Evolutionary conservation across 306 rosid species (phyloP), one percentile per base, ranked within the genome.

Genomic region (Chamaecrista fasciculata): DNA sequence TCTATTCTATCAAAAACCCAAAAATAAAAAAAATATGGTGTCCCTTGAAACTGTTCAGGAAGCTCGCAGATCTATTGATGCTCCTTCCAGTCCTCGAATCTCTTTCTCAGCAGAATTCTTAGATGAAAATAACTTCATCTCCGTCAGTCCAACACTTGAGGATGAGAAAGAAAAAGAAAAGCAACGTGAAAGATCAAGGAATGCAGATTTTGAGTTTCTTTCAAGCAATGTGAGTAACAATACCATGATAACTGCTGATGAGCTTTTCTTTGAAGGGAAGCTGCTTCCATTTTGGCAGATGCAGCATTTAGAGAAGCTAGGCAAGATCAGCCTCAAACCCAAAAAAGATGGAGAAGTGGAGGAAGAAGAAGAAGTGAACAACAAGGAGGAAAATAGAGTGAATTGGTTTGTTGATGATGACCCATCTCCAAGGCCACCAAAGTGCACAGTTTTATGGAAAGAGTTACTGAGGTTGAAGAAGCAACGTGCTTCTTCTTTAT

Each of bases 361-460:
- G 5, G 78, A 63, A 9, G 85, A 78, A 26, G 85, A 51, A 19
- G 84, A 77, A 23, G 81, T 55, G 43, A 82, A 16, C 18, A 71
- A 29, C 75, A 82, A 82, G 65, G 86, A 85, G 39, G 92, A 81
- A 42, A 83, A 33, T 40, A 86, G 95, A 84, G 94, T 77, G 28
- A 88, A 75, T 53, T 95, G 99, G 97, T 91, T 91, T 81, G 89
- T 89, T 18, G 99, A 95, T 77, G 99, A 95, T 56, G 96, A 95
- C 66, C 99, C 99, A 0, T 95, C 99, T 78, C 96, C 99, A 2
- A 89, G 99, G 69, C 99, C 99, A 47, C 97, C 99, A 2, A 95
- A 89, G 79, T 95, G 99, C 78, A 91, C 99, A 24, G 95, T 95
- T 69, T 69, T 95, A 23, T 95, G 99, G 99, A 95, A 95, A 78